A percentile compares a stretch with the other conserved stretches of the same genome.
Conservation (phyloP, 1,284 basidiomycete species). For the Boletus smithii region DNA sequence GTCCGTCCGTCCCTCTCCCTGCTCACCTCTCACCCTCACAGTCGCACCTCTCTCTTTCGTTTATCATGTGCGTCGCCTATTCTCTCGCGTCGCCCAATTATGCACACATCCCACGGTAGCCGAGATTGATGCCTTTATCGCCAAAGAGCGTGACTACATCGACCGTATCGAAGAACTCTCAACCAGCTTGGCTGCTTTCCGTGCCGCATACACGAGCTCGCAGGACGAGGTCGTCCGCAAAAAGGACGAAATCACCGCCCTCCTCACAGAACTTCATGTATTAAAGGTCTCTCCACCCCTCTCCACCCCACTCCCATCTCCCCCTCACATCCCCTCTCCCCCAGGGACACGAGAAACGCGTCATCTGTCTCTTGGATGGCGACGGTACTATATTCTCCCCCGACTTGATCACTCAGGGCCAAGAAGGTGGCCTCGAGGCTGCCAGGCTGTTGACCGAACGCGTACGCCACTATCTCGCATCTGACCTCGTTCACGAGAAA, state of each 20-base stretch:
- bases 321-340: background rate
- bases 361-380: conserved; percentile 61
- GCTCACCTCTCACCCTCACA: background rate
- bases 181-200: conserved; percentile 26
- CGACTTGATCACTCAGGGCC: conserved; percentile 51
- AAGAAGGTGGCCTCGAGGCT: conserved; percentile 54
- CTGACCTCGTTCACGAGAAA: conserved; percentile 40
- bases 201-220: conserved; percentile 22
- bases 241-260: conserved; percentile 11
- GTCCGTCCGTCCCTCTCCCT: background rate
- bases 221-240: conserved; percentile 24
- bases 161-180: conserved; percentile 24
- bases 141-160: conserved; percentile 24
- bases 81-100: background rate
- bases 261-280: conserved; percentile 24
- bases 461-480: conserved; percentile 43
- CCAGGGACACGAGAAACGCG: conserved; percentile 44
- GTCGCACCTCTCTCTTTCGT: conserved; percentile 7
- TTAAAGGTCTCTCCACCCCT: conserved; percentile 19
- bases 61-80: conserved; percentile 19
- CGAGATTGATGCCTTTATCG: conserved; percentile 29
- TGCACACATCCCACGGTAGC: conserved; percentile 12
- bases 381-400: conserved; percentile 61
- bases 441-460: conserved; percentile 51
- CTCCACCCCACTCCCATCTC: background rate